Evolutionary conservation across 2,329 filamentous ascomycete species (phyloP), one percentile per base, ranked within the genome.

Genomic region (Monilinia fructigena): DNA sequence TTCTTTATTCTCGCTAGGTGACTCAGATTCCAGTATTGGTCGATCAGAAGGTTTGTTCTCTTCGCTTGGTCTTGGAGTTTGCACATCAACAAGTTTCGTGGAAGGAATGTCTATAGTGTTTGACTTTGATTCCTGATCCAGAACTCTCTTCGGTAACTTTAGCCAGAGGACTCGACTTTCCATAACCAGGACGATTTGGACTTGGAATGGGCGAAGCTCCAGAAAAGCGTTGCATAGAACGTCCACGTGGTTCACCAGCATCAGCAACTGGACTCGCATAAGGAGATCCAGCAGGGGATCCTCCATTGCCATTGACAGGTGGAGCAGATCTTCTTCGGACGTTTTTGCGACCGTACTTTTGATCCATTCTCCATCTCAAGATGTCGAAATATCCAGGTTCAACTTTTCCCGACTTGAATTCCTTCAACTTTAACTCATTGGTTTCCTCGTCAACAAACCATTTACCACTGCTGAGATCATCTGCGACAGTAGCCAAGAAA

Each of bases 351-450:
- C 94, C 94, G 77, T 95, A 90, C 80, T 97, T 98, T 78, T 98
- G 94, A 77, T 99, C 95, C 80, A 90, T 89, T 76, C 95, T 89
- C 93, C 95, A 98, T 72, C 95, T 86, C 73, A 99, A 81, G 75
- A 99, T 97, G 76, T 96, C 94, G 75, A 99, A 88, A 78, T 98
- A 99, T 35, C 89, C 85, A 26, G 95, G 95, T 79, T 98, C 94
- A 65, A 97, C 91, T 65, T 92, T 92, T 71, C 90, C 86, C 63
- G 89, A 85, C 82, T 92, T 95, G 82, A 98, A 98, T 77, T 96
- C 92, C 73, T 91, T 88, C 74, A 99, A 82, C 80, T 96, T 97
- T 72, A 99, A 85, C 78, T 98, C 95, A 73, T 89, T 87, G 65
- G 84, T 91, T 20, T 99, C 95, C 74, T 99, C 95, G 71, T 98